These are phyloP conservation scores for Dorcoceras hygrometricum DNA, from an alignment of 257 asterid genomes.

Conservation along the genomic window DNA sequence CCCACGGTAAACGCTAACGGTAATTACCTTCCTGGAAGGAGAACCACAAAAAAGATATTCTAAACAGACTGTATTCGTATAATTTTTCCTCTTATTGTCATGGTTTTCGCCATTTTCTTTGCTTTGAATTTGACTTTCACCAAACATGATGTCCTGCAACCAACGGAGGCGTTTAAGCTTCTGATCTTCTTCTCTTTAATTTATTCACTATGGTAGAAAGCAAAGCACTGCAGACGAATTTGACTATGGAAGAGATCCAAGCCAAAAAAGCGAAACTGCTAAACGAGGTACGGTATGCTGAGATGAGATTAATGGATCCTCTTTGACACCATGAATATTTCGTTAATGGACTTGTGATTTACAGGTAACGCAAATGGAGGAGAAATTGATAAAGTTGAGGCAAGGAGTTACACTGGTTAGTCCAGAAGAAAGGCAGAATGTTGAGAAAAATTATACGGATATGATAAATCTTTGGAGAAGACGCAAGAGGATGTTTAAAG, in stretches of 20 bases:
- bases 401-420: constrained; percentile 79
- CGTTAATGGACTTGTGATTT: constrained; percentile 13
- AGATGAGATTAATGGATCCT: neutral
- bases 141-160: neutral
- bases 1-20: neutral
- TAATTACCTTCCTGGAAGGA: too few species aligned
- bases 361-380: constrained; percentile 81
- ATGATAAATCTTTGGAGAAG: constrained; percentile 72
- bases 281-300: constrained; percentile 51
- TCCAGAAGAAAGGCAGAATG: constrained; percentile 74
- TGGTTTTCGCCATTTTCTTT: neutral
- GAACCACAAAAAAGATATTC: too few species aligned
- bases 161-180: constrained; percentile 1
- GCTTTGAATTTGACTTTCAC: constrained; percentile 6
- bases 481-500: constrained; percentile 94
- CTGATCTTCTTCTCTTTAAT: constrained; percentile 16
- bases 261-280: constrained; percentile 48
- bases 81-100: neutral
- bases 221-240: constrained; percentile 75
- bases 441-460: constrained; percentile 49
- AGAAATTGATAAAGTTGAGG: constrained; percentile 67
- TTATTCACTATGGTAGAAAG: constrained; percentile 48
- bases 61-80: too few species aligned
- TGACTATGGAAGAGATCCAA: constrained; percentile 75
- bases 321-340: constrained; percentile 12